These are phyloP conservation scores for Monilinia fructicola DNA, from an alignment of 2,329 filamentous ascomycete species.

Conservation along the genomic window DNA sequence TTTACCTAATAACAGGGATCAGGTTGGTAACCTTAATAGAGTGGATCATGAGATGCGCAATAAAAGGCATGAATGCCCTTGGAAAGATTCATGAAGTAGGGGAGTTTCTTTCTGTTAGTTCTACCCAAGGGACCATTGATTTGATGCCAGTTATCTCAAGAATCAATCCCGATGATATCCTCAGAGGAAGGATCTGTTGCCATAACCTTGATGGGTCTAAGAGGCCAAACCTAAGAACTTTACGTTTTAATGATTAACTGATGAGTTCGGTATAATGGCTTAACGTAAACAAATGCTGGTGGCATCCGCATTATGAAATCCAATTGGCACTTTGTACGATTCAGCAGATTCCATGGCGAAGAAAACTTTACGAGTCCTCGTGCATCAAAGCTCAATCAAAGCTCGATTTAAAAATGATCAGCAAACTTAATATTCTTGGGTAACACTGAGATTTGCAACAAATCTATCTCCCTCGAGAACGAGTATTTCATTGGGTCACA, in stretches of 20 bases:
- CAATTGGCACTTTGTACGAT: not conserved
- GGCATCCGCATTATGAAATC: not conserved
- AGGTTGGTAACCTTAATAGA: not conserved
- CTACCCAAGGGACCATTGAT: not conserved
- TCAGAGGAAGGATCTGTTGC: not conserved
- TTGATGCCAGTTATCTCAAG: not conserved
- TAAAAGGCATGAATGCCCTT: not conserved
- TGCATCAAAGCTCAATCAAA: too few species aligned
- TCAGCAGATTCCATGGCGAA: not conserved
- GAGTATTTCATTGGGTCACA: not conserved
- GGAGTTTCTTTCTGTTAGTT: not conserved
- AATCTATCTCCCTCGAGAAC: not conserved
- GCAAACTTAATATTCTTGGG: slow-evolving; percentile 16
- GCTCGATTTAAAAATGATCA: not conserved
- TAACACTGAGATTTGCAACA: slow-evolving; percentile 17
- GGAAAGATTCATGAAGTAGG: not conserved
- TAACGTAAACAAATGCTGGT: not conserved
- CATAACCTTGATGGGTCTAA: not conserved
- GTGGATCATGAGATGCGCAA: slow-evolving; percentile 9
- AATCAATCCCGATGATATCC: not conserved
- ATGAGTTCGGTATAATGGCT: too few species aligned
- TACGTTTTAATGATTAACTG: not conserved
- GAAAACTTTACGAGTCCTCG: not conserved
- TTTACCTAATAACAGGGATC: not conserved
- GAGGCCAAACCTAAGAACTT: not conserved